Percentiles rank a stretch among this genome's conserved stretches.
phyloP scores from a whole-genome alignment of 1,139 yeast genomes.

The Barnettozyma hawaiiensis region DNA sequence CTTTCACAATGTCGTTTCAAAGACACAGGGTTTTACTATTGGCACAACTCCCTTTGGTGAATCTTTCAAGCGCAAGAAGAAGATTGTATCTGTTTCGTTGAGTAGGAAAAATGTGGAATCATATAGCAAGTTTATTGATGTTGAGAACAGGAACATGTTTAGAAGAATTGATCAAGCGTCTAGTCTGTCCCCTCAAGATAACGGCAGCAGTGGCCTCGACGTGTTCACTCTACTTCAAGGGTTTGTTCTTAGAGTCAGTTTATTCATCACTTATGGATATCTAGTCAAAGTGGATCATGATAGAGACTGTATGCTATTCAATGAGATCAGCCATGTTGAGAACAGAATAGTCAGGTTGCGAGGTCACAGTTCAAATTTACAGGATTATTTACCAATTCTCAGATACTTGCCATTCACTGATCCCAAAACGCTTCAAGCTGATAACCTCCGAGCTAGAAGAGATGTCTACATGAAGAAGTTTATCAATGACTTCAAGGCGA shows the following conservation, averaged over 20 bases:
- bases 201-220: no score
- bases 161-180: conserved; percentile 18
- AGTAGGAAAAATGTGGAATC: conserved; percentile 35
- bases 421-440: conserved; percentile 30
- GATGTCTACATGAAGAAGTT: conserved; percentile 49
- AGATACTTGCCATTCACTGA: conserved; percentile 31
- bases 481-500: conserved; percentile 26
- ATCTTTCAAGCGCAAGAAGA: conserved; percentile 48
- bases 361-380: conserved; percentile 55
- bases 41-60: conserved; percentile 72
- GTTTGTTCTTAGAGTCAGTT: conserved; percentile 52
- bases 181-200: no score
- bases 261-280: conserved; percentile 57
- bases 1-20: conserved; percentile 61
- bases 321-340: conserved; percentile 60
- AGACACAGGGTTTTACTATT: conserved; percentile 59
- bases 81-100: conserved; percentile 46
- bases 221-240: conserved; percentile 43
- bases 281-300: conserved; percentile 39
- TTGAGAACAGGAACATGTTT: conserved; percentile 36
- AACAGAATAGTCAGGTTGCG: conserved; percentile 56
- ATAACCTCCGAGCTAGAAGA: conserved; percentile 40
- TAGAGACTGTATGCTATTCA: conserved; percentile 38
- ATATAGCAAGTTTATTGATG: conserved; percentile 38
- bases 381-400: conserved; percentile 56